Base-by-base conservation (phyloP, 2,329 filamentous ascomycete genomes). In the Talaromyces sp. region DNA sequence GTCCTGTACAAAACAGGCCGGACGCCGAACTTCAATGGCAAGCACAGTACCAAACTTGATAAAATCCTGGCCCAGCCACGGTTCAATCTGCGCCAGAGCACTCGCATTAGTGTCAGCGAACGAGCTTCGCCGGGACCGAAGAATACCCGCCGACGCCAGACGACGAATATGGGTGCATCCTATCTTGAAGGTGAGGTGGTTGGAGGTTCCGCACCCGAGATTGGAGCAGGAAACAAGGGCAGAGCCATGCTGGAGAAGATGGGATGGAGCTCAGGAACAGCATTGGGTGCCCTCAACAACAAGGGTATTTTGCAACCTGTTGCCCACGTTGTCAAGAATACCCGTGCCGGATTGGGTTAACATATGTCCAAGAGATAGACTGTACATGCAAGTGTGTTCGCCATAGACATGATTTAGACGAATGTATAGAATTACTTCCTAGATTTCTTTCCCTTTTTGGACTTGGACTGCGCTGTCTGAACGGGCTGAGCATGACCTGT, bases 201-300 rank as follows among this genome's bases (percentile, higher is more conserved):
- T 2, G 95, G 94, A 57, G 92, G 86, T 1, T 87, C 88, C 57
- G 93, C 94, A 1, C 91, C 93, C 11, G 93, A 97, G 75, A 83
- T 99, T 37, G 91, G 91, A 1, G 82, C 83, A 4, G 90, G 90
- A 62, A 98, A 97, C 75, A 92, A 87, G 69, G 95, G 95, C 11
- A 86, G 92, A 60, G 87, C 88, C 3, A 91, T 99, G 87, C 79
- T 99, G 68, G 92, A 96, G 79, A 98, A 95, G 79, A 98, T 98
- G 95, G 95, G 95, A 3, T 99, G 95, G 93, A 90, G 86, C 67
- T 89, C 84, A 61, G 95, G 95, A 5, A 96, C 89, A 73, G 91
- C 90, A 1, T 83, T 99, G 0, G 95, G 95, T 61, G 87, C 91
- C 11, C 74, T 82, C 1, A 88, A 96, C 68, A 97, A 96, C 76